Conservation (phyloP, 2,329 filamentous ascomycete genomes). For the Aaosphaeria arxii region DNA sequence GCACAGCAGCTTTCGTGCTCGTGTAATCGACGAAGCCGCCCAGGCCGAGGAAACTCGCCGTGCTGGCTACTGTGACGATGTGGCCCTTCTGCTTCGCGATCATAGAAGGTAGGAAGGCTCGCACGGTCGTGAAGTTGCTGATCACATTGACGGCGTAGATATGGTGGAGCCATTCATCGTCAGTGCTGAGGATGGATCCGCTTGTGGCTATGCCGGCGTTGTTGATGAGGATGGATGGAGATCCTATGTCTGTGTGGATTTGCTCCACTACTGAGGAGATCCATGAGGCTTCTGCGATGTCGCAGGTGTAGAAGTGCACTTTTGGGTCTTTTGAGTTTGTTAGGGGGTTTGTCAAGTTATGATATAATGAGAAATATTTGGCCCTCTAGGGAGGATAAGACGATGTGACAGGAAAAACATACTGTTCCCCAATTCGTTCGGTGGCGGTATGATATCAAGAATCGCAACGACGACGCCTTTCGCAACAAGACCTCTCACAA, state of each 20-base stretch:
- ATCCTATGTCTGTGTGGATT: slow-evolving; percentile 19
- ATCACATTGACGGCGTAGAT: slow-evolving; percentile 38
- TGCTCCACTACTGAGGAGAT: slow-evolving; percentile 22
- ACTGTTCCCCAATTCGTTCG: slow-evolving; percentile 24
- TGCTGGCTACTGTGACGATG: slow-evolving; percentile 55
- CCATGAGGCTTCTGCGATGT: slow-evolving; percentile 27
- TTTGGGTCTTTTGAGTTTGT: slow-evolving; percentile 18
- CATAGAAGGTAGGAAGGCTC: slow-evolving; percentile 37
- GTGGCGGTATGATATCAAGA: slow-evolving; percentile 30
- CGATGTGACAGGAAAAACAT: slow-evolving; percentile 3
- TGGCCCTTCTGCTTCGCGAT: slow-evolving; percentile 46
- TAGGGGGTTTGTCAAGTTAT: background rate
- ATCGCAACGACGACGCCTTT: slow-evolving; percentile 30
- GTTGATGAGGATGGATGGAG: slow-evolving; percentile 34
- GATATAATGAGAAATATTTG: background rate
- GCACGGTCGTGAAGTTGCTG: slow-evolving; percentile 32
- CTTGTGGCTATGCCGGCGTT: slow-evolving; percentile 32
- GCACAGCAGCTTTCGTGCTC: slow-evolving; percentile 50
- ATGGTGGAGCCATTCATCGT: slow-evolving; percentile 25
- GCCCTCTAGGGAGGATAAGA: no score
- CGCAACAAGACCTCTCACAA: slow-evolving; percentile 22
- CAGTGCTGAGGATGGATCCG: slow-evolving; percentile 32
- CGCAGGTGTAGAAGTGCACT: slow-evolving; percentile 30
- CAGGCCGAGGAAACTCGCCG: slow-evolving; percentile 49
- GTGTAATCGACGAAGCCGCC: slow-evolving; percentile 53